phyloP scores from a whole-genome alignment of 2,329 filamentous ascomycete genomes.

The Pseudopyricularia cyperi region DNA sequence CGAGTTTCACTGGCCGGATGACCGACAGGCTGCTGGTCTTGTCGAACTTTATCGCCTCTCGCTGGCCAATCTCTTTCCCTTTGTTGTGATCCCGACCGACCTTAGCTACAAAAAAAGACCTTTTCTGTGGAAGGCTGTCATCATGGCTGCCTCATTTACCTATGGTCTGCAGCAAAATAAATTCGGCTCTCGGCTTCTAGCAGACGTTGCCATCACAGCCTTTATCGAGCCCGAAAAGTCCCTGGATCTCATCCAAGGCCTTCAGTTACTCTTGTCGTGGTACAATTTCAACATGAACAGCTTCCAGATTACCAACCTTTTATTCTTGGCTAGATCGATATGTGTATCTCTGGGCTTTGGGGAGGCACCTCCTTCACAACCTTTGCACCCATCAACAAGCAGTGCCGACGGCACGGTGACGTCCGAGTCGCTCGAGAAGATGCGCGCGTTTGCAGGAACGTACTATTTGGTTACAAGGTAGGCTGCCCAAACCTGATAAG shows the following conservation, averaged over 20 bases:
- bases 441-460: conserved; percentile 33
- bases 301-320: conserved; percentile 33
- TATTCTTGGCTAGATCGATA: conserved; percentile 34
- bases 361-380: conserved; percentile 9
- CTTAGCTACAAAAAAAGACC: conserved; percentile 22
- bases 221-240: conserved; percentile 22
- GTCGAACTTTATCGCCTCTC: conserved; percentile 21
- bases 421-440: conserved; percentile 17
- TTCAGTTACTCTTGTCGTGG: conserved; percentile 33
- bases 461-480: conserved; percentile 32
- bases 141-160: conserved; percentile 28
- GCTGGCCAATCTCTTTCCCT: conserved; percentile 27
- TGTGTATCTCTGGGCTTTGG: conserved; percentile 26
- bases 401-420: neutral
- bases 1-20: conserved; percentile 25
- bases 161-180: conserved; percentile 29
- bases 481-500: too few relatives aligned
- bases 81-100: conserved; percentile 25
- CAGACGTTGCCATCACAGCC: conserved; percentile 26
- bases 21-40: conserved; percentile 24
- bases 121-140: conserved; percentile 35
- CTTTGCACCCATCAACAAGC: neutral
- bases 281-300: conserved; percentile 34
- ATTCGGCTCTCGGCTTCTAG: conserved; percentile 29
- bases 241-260: conserved; percentile 32